These are phyloP conservation scores for Eucalyptus viminalis DNA, from an alignment of 345 rosid genomes.

Conservation along the genomic window DNA sequence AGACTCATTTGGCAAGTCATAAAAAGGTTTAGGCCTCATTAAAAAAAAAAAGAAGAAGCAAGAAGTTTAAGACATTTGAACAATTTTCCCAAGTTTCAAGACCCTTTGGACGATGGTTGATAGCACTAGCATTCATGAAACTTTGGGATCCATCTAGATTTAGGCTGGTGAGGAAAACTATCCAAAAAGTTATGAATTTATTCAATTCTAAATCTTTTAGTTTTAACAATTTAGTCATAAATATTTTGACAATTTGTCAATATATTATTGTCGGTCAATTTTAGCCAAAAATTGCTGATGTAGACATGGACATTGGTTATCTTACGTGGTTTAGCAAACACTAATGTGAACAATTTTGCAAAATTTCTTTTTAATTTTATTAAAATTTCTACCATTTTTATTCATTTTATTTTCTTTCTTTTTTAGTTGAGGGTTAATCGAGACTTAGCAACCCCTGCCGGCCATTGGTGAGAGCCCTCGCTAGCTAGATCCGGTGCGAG, in stretches of 20 bases:
- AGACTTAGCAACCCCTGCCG: neutral
- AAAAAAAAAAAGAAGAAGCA: too few species aligned
- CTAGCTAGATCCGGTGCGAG: neutral
- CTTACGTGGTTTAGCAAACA: neutral
- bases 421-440: neutral
- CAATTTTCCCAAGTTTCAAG: neutral
- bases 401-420: neutral
- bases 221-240: too few species aligned
- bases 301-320: neutral
- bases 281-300: neutral
- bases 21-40: neutral
- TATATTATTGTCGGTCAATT: neutral
- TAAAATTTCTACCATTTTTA: neutral
- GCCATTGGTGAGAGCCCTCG: neutral
- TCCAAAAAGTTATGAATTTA: too few species aligned
- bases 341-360: neutral
- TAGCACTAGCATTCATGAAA: neutral
- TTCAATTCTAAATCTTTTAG: too few species aligned
- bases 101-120: neutral
- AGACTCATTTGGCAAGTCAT: neutral
- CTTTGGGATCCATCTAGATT: neutral
- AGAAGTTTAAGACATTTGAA: neutral
- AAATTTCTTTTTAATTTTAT: neutral
- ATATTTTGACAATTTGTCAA: too few species aligned
- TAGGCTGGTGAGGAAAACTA: neutral